A percentile compares a stretch with the other conserved stretches of the same genome.
Evolutionary conservation across 192 early-diverging fungal species (phyloP).

Genomic region (Phlyctochytrium planicorne): DNA sequence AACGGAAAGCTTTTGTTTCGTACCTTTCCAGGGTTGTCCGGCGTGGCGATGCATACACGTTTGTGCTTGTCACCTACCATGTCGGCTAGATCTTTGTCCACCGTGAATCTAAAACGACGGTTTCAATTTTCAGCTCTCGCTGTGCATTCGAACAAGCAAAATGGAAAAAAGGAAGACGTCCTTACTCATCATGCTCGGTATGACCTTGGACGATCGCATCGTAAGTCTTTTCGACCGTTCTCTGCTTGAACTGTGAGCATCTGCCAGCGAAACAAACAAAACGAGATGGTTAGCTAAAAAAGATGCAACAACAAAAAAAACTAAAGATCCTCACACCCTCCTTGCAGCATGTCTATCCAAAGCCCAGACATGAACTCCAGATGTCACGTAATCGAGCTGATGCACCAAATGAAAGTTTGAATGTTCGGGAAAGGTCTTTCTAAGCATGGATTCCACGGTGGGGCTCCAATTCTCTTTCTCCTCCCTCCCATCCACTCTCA

Average conservation of each 20-base stretch:
- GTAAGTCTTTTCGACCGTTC: constrained; percentile 26
- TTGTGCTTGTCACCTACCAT: not conserved
- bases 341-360: constrained; percentile 14
- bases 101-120: not conserved
- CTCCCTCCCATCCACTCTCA: not conserved
- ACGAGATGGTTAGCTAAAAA: not conserved
- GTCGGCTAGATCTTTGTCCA: not conserved
- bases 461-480: constrained; percentile 6
- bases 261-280: too few species aligned
- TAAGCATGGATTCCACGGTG: constrained; percentile 12
- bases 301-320: not conserved
- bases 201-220: constrained; percentile 26
- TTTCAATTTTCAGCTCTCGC: too few species aligned
- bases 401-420: constrained; percentile 21
- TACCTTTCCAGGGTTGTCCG: constrained; percentile 30
- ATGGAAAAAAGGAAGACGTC: not conserved
- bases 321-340: not conserved
- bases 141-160: too few species aligned
- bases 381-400: constrained; percentile 35
- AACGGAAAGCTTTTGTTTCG: not conserved
- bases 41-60: not conserved
- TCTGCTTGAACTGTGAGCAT: constrained; percentile 14
- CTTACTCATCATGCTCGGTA: constrained; percentile 13
- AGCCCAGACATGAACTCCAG: constrained; percentile 38
- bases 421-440: not conserved